Evolutionary conservation across 192 early-diverging fungal species (phyloP).

Genomic region (Gigaspora rosea): DNA sequence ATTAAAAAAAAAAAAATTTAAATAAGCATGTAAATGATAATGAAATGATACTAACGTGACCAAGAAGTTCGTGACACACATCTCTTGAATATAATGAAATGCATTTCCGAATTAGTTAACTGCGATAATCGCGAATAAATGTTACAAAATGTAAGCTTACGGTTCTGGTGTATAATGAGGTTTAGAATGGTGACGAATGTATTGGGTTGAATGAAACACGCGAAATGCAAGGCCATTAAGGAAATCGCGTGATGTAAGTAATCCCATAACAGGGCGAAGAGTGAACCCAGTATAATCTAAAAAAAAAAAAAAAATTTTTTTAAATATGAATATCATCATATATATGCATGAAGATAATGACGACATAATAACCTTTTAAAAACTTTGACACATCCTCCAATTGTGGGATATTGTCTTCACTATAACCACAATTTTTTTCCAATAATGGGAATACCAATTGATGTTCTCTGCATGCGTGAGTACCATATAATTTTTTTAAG

Average conservation of each 20-base stretch:
- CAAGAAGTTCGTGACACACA: slow-evolving; percentile 94
- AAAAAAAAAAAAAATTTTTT: slow-evolving; percentile 54
- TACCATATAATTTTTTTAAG: slow-evolving; percentile 73
- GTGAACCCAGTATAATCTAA: slow-evolving; percentile 72
- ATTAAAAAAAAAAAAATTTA: too few species aligned
- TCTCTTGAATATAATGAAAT: slow-evolving; percentile 46
- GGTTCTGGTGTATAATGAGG: slow-evolving; percentile 94
- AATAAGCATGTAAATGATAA: neutral
- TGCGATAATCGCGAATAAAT: neutral
- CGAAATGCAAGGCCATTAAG: slow-evolving; percentile 95
- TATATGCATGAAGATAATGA: neutral
- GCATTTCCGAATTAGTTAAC: neutral
- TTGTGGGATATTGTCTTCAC: slow-evolving; percentile 85
- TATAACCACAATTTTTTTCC: slow-evolving; percentile 89
- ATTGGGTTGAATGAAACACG: slow-evolving; percentile 97
- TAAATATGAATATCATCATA: neutral
- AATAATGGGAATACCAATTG: slow-evolving; percentile 87
- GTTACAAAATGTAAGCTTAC: slow-evolving; percentile 1
- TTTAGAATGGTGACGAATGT: slow-evolving; percentile 90
- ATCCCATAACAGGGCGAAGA: slow-evolving; percentile 90
- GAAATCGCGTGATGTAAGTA: slow-evolving; percentile 91
- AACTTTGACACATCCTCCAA: slow-evolving; percentile 86
- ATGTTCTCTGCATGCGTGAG: slow-evolving; percentile 91
- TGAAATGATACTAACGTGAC: slow-evolving; percentile 66
- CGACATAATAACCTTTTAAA: slow-evolving; percentile 61